A percentile compares a stretch with the other conserved stretches of the same genome.
Conservation (phyloP, 108 stramenopile genomes). For the Licmophora abbreviata region DNA sequence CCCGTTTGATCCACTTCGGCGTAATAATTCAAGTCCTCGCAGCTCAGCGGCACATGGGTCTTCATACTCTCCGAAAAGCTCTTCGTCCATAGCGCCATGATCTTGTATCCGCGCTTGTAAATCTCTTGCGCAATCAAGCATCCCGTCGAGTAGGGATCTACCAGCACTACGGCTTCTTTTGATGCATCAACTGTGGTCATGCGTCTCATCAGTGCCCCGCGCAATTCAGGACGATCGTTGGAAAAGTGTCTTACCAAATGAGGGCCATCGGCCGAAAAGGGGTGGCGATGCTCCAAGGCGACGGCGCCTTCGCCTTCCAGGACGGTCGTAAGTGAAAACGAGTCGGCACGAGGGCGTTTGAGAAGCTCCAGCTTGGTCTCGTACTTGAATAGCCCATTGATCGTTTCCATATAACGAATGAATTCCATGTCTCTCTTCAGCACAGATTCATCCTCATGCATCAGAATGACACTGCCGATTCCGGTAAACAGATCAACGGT, state of each 20-base stretch:
- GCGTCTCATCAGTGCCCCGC: slow-evolving; percentile 36
- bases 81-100: slow-evolving; percentile 69
- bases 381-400: slow-evolving; percentile 73
- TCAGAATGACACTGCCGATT: slow-evolving; percentile 67
- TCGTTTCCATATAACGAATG: slow-evolving; percentile 75
- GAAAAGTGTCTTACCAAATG: slow-evolving; percentile 62
- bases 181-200: slow-evolving; percentile 76
- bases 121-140: slow-evolving; percentile 67
- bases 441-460: slow-evolving; percentile 49
- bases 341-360: slow-evolving; percentile 57
- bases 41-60: slow-evolving; percentile 59
- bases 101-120: slow-evolving; percentile 59
- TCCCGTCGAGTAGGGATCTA: slow-evolving; percentile 92
- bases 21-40: slow-evolving; percentile 31
- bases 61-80: slow-evolving; percentile 59
- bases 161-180: slow-evolving; percentile 76
- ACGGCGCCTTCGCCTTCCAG: slow-evolving; percentile 9
- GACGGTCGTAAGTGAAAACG: slow-evolving; percentile 10
- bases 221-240: slow-evolving; percentile 63
- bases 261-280: slow-evolving; percentile 62
- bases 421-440: slow-evolving; percentile 65
- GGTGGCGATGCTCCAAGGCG: slow-evolving; percentile 23
- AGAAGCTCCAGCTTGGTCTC: slow-evolving; percentile 60
- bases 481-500: slow-evolving; percentile 67
- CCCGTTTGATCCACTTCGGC: slow-evolving; percentile 46